phyloP scores from a whole-genome alignment of 2,329 filamentous ascomycete genomes.

The Fusarium algeriense region DNA sequence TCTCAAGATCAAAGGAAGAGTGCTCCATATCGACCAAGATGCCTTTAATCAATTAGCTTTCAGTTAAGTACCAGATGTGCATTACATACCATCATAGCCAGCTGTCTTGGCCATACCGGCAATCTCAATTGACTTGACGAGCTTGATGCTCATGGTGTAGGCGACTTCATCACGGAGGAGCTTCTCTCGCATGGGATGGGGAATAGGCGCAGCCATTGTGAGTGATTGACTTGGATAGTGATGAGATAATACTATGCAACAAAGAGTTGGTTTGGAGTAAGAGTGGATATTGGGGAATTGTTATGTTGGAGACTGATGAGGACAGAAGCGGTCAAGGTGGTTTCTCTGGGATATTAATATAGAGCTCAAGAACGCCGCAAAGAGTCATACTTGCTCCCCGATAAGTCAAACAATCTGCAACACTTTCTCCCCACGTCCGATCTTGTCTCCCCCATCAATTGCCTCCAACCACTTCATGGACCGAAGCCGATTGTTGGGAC shows the following conservation, averaged over 20 bases:
- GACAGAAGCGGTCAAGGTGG: background rate
- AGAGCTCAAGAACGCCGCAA: background rate
- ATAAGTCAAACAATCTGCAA: background rate
- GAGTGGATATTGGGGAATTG: background rate
- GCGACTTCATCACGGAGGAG: constrained; percentile 45
- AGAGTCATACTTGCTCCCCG: background rate
- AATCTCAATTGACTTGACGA: constrained; percentile 49
- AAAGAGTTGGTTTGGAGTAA: too few species aligned
- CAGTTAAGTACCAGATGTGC: too few species aligned
- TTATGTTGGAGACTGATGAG: background rate
- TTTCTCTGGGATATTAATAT: constrained; percentile 18
- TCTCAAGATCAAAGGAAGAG: constrained; percentile 50
- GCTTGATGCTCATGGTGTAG: constrained; percentile 49
- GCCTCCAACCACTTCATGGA: background rate
- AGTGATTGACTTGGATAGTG: too few species aligned
- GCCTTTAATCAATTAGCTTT: background rate
- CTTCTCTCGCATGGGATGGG: constrained; percentile 46
- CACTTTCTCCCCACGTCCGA: background rate
- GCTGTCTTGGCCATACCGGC: constrained; percentile 52
- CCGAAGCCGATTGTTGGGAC: background rate
- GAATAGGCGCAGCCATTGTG: constrained; percentile 40
- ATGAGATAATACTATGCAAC: fast-evolving
- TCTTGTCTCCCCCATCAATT: background rate
- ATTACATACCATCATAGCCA: constrained; percentile 46
- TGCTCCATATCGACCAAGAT: constrained; percentile 57